Percentiles rank a stretch among this genome's conserved stretches.
phyloP scores from a whole-genome alignment of 495 filamentous ascomycete species.

The Sphaerosporella brunnea region DNA sequence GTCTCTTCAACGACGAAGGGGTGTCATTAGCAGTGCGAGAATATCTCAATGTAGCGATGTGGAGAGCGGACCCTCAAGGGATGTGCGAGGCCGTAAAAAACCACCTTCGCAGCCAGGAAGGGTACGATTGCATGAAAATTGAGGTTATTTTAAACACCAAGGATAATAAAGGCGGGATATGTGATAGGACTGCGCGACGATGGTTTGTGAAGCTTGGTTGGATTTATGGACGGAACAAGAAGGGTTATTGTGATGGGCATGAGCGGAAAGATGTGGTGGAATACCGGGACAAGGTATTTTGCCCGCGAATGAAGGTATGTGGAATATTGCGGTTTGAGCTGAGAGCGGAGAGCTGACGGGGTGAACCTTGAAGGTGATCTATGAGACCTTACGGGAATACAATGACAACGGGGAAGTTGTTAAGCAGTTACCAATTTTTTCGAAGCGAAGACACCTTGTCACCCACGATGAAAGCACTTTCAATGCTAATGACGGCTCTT shows the following conservation, averaged over 20 bases:
- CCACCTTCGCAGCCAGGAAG: not conserved
- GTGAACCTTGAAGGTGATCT: too few relatives aligned
- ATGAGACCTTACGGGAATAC: not conserved
- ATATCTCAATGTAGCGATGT: not conserved
- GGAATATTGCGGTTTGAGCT: slow-evolving; percentile 2
- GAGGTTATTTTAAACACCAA: too few relatives aligned
- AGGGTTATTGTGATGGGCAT: slow-evolving; percentile 6
- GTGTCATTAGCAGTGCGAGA: not conserved
- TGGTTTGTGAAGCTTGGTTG: not conserved
- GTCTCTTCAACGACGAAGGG: not conserved
- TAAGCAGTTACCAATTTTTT: not conserved
- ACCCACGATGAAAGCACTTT: too few relatives aligned
- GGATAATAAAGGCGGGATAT: not conserved
- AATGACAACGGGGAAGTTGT: not conserved
- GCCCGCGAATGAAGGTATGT: too few relatives aligned
- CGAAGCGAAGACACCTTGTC: not conserved
- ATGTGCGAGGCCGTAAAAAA: not conserved
- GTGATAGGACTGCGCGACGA: not conserved
- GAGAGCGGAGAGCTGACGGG: too few relatives aligned
- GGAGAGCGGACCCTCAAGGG: not conserved
- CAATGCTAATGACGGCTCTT: not conserved
- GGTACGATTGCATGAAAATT: not conserved
- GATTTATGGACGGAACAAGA: not conserved
- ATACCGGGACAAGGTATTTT: too few relatives aligned
- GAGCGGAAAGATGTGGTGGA: slow-evolving; percentile 3